These are phyloP conservation scores for Solanum pimpinellifolium DNA, from an alignment of 257 asterid genomes.

Conservation along the genomic window DNA sequence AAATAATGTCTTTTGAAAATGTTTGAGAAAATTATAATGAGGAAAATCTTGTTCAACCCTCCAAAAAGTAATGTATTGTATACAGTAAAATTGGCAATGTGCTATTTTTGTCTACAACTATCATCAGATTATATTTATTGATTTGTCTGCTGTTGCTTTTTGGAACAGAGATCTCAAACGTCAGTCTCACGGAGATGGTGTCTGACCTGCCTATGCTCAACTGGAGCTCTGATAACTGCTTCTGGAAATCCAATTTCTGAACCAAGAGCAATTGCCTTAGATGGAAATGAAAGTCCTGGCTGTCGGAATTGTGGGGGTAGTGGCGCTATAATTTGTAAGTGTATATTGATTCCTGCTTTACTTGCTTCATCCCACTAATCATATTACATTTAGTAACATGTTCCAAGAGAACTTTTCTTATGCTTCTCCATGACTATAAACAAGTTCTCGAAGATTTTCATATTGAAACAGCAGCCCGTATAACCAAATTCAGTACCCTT, in stretches of 20 bases:
- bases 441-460: not conserved
- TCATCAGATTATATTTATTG: not conserved
- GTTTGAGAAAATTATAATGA: not conserved
- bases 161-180: slow-evolving; percentile 28
- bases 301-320: slow-evolving; percentile 91
- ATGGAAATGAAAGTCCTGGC: slow-evolving; percentile 49
- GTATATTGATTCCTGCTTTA: not conserved
- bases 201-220: slow-evolving; percentile 65
- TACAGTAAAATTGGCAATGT: not conserved
- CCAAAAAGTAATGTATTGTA: not conserved
- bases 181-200: slow-evolving; percentile 62
- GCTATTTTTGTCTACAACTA: not conserved
- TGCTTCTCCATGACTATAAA: not conserved
- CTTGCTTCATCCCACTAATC: not conserved
- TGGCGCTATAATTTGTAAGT: slow-evolving; percentile 88
- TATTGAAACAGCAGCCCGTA: not conserved
- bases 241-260: slow-evolving; percentile 25
- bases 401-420: not conserved
- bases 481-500: not conserved
- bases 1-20: not conserved
- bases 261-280: slow-evolving; percentile 46
- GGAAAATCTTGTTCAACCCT: not conserved
- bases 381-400: not conserved
- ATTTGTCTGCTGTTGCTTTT: not conserved
- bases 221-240: slow-evolving; percentile 40